Evolutionary conservation across 192 early-diverging fungal species (phyloP), one percentile per base, ranked within the genome.

Genomic region (Coemansia sp.): DNA sequence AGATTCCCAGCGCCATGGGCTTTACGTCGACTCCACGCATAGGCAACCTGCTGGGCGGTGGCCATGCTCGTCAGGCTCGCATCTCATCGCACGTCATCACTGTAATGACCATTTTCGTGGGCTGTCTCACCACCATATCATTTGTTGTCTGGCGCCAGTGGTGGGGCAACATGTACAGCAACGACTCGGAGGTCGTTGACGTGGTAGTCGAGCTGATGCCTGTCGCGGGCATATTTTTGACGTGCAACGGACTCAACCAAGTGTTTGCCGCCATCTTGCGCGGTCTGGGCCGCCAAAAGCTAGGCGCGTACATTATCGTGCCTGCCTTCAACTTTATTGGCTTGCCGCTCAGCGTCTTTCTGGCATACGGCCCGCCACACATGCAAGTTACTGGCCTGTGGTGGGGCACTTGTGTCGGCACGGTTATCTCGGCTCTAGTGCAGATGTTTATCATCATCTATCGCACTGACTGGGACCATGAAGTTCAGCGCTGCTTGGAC

Each of bases 131-230:
- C 54, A 57, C 54, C 54, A 16, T 57, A 31, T 57, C 54, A 29
- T 57, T 57, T 29, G 54, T 57, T 29, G 54, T 57, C 12, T 57
- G 76, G 22, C 68, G 75, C 43, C 34, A 63, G 43, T 76, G 76
- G 85, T 86, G 85, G 85, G 85, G 86, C 5, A 63, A 34, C 34
- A 54, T 92, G 34, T 92, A 92, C 72, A 91, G 90, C 27, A 71
- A 86, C 46, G 92, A 96, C 72, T 85, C 86, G 0, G 92, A 97
- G 10, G 84, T 94, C 61, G 74, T 63, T 6, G 74, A 91, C 7
- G 93, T 57, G 12, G 54, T 96, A 2, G 90, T 92, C 1, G 69
- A 61, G 51, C 84, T 96, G 13, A 77, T 97, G 76, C 95, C 96
- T 0, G 54, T 57, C 5, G 71, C 94, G n/a, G 90, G 86, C 34